Percentiles rank a stretch among this genome's conserved stretches.
Evolutionary conservation across 768 basidiomycete species (phyloP).

Genomic region (Lactifluus pinguis): DNA sequence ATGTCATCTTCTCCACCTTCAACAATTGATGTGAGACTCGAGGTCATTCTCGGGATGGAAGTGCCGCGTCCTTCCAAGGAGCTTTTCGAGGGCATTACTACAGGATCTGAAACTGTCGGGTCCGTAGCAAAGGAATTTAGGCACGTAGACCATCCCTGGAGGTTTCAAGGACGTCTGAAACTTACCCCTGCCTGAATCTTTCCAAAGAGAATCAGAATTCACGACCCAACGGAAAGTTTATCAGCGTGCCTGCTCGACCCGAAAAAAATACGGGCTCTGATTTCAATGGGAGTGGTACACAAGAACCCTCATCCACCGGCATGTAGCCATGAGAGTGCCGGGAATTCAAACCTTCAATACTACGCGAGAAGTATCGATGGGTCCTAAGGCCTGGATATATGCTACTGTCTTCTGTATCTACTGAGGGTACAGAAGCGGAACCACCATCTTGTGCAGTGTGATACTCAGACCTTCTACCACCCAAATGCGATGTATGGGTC

Average conservation of each 20-base stretch:
- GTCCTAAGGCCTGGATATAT: slow-evolving; percentile 8
- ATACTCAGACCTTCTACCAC: background rate
- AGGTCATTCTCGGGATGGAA: background rate
- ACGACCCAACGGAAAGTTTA: background rate
- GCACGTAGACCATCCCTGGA: background rate
- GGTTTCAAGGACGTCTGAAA: background rate
- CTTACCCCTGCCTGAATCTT: background rate
- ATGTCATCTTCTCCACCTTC: slow-evolving; percentile 8
- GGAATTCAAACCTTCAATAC: background rate
- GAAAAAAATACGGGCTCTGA: background rate
- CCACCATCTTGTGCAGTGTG: background rate
- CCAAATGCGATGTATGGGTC: background rate
- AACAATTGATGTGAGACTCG: background rate
- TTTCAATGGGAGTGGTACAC: background rate
- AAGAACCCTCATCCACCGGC: background rate
- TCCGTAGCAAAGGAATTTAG: background rate
- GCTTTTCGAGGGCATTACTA: background rate
- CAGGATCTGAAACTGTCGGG: background rate
- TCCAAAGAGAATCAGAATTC: background rate
- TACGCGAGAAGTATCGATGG: background rate
- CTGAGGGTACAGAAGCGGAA: background rate
- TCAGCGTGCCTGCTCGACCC: background rate
- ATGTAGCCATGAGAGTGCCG: background rate
- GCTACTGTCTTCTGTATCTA: background rate
- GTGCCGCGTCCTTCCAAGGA: background rate